phyloP scores from a whole-genome alignment of 1,284 basidiomycete species.

The Austropuccinia psidii region DNA sequence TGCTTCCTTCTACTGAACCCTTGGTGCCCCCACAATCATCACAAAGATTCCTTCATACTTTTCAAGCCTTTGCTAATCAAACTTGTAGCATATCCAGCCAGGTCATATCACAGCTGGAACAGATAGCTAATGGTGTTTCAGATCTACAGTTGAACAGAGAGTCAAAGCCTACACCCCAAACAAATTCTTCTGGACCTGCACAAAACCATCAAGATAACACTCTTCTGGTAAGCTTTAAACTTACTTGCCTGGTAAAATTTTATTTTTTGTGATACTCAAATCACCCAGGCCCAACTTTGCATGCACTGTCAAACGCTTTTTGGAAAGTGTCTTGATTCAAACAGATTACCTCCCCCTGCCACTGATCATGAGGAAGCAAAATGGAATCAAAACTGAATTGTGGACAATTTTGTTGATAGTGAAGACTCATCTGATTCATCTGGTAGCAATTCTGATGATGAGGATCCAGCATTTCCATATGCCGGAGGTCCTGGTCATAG shows the following conservation, averaged over 20 bases:
- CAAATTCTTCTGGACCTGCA: background rate
- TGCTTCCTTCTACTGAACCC: too few relatives aligned
- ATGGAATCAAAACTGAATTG: background rate
- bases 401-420: background rate
- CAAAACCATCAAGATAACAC: background rate
- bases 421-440: background rate
- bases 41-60: too few relatives aligned
- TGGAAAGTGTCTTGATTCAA: background rate
- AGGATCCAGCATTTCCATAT: constrained; percentile 8
- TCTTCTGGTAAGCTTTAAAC: constrained; percentile 1
- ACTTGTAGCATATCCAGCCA: too few relatives aligned
- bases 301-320: background rate
- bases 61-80: too few relatives aligned
- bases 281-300: constrained; percentile 1
- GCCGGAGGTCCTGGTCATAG: constrained; percentile 8
- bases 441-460: background rate
- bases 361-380: constrained; percentile 5
- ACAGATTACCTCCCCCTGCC: constrained; percentile 8
- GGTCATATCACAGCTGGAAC: too few relatives aligned
- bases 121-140: too few relatives aligned
- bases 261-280: background rate
- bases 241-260: background rate
- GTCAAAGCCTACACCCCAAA: background rate
- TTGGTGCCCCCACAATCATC: too few relatives aligned
- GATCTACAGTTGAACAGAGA: too few relatives aligned